Base-by-base conservation (phyloP, 345 rosid species). In the Eucalyptus pauciflora region DNA sequence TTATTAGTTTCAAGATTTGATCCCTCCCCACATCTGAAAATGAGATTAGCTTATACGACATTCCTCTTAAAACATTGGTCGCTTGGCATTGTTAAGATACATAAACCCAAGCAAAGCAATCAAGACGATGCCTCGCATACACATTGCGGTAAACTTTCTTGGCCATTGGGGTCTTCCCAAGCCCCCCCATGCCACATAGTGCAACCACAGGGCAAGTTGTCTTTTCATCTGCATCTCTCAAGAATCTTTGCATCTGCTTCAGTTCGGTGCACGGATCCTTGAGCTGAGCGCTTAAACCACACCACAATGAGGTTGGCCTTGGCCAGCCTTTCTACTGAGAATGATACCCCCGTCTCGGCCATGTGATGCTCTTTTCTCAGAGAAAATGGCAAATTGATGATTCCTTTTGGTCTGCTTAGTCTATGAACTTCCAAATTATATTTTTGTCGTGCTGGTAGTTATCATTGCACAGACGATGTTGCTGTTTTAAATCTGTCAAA, bases 141-240 rank as follows among this genome's bases (percentile, higher is more conserved):
- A 15, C 37, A 64, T 15, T n/a, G 31, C 17, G 10, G 41, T n/a
- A n/a, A 14, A n/a, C 20, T 64, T 64, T 64, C 20, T n/a, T 64
- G 7, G 76, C 76, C 33, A 64, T 2, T 64, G 76, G 33, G 76
- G 76, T 64, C 41, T 92, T 93, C 7, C 95, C 94, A 16, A 92
- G 76, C 58, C 94, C 95, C 1, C 94, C 95, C 94, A 94, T 93
- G 17, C 94, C 94, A 76, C 92, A 91, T 13, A 94, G 86, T 6
- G 92, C 90, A 48, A 88, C 92, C 81, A 91, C 89, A 45, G 62
- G 25, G 14, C 83, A 90, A 52, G 76, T 7, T 48, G 90, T 91
- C 64, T 87, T 87, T 67, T 88, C 88, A 6, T 18, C 52, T 10
- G 45, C 45, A 8, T 69, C 24, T 69, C 80, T 69, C 43, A 69